A percentile compares a stretch with the other conserved stretches of the same genome.
Evolutionary conservation across 108 stramenopile genomes (phyloP).

Genomic region (Ochromonas danica): DNA sequence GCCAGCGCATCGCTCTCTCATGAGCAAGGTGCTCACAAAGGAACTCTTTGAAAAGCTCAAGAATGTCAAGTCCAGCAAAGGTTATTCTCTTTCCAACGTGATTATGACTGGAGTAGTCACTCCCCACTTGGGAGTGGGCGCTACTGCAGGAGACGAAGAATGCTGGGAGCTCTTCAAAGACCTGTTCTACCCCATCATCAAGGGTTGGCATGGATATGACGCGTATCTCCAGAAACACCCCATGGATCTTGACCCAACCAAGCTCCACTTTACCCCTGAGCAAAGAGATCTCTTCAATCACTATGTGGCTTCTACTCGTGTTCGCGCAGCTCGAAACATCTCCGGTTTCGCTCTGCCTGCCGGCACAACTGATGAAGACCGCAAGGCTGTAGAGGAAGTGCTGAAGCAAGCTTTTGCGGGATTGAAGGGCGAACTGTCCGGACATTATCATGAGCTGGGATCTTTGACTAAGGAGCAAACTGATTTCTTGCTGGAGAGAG

Average conservation of each 20-base stretch:
- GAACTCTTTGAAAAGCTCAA: slow-evolving; percentile 47
- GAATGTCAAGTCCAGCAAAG: slow-evolving; percentile 38
- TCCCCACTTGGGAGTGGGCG: slow-evolving; percentile 44
- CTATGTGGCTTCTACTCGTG: slow-evolving; percentile 45
- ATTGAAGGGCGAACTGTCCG: slow-evolving; percentile 46
- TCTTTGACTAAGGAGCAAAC: too few species aligned
- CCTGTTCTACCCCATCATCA: slow-evolving; percentile 47
- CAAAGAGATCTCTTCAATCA: slow-evolving; percentile 49
- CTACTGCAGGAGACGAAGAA: slow-evolving; percentile 53
- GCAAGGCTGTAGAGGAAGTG: slow-evolving; percentile 44
- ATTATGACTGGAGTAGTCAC: slow-evolving; percentile 52
- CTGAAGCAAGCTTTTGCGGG: slow-evolving; percentile 46
- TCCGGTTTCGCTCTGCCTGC: slow-evolving; percentile 45
- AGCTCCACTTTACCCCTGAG: slow-evolving; percentile 46
- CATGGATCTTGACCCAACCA: slow-evolving; percentile 39
- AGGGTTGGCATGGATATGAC: slow-evolving; percentile 44
- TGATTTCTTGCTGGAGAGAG: slow-evolving; percentile 41
- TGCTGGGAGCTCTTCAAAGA: slow-evolving; percentile 43
- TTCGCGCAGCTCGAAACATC: slow-evolving; percentile 46
- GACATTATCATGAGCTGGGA: slow-evolving; percentile 39
- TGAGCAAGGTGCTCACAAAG: slow-evolving; percentile 45
- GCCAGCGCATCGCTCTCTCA: slow-evolving; percentile 44
- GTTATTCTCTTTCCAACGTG: slow-evolving; percentile 46
- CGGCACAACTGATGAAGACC: slow-evolving; percentile 46
- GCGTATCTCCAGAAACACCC: slow-evolving; percentile 45